Conservation (phyloP, 1,284 basidiomycete species). For the Phellopilus nigrolimitatus region DNA sequence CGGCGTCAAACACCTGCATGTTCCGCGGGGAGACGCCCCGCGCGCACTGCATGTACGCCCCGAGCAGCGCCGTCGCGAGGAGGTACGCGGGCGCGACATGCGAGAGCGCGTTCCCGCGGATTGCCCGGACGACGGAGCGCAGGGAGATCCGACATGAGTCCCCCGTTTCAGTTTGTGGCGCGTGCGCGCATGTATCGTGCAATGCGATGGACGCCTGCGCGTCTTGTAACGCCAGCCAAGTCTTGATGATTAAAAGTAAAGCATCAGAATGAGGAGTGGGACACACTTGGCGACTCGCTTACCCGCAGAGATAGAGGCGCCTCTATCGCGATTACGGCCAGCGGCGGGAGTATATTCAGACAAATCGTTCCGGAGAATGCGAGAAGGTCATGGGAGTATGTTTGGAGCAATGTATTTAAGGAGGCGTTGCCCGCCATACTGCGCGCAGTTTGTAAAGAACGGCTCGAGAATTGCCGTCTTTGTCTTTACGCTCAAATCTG, state of each 20-base stretch:
- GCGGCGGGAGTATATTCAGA: slow-evolving; percentile 14
- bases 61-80: slow-evolving; percentile 1
- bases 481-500: too few species aligned
- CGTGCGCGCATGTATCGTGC: neutral
- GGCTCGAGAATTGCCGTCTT: too few species aligned
- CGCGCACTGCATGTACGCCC: slow-evolving; percentile 7
- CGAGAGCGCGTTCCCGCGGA: slow-evolving; percentile 1
- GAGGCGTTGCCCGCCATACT: too few species aligned
- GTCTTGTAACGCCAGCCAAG: slow-evolving; percentile 16
- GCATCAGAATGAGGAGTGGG: neutral
- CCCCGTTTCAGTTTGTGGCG: neutral
- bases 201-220: neutral
- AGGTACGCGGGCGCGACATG: slow-evolving; percentile 10
- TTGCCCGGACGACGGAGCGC: neutral
- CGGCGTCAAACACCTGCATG: neutral
- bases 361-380: slow-evolving; percentile 1
- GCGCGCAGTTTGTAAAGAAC: too few species aligned
- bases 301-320: slow-evolving; percentile 14
- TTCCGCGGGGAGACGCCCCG: neutral
- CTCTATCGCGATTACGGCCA: slow-evolving; percentile 5
- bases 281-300: neutral
- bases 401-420: neutral
- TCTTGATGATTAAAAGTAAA: neutral
- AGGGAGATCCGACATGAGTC: neutral
- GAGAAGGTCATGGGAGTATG: neutral